Percentiles rank a stretch among this genome's conserved stretches.
phyloP scores from a whole-genome alignment of 1,284 basidiomycete genomes.

The Moesziomyces sp. region DNA sequence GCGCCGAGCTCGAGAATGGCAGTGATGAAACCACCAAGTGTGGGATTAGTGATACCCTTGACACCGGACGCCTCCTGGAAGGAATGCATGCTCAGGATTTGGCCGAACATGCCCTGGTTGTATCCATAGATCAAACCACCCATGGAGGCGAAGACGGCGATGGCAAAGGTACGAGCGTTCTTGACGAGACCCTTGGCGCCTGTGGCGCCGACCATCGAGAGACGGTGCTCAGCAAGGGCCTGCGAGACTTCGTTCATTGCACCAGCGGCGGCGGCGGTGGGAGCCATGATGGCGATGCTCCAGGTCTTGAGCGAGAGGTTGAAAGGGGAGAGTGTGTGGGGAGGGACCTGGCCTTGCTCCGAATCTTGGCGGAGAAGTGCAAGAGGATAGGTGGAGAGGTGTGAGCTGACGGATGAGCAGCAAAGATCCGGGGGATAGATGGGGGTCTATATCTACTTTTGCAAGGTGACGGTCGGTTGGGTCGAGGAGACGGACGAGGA shows the following conservation, averaged over 20 bases:
- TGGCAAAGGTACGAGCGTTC: constrained; percentile 51
- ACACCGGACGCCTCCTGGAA: constrained; percentile 77
- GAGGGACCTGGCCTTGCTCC: not conserved
- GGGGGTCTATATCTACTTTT: too few relatives aligned
- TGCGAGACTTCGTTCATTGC: constrained; percentile 18
- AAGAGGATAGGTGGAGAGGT: too few relatives aligned
- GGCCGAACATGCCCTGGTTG: constrained; percentile 73
- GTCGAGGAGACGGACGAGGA: too few relatives aligned
- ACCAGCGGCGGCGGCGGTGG: constrained; percentile 3
- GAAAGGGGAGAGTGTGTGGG: not conserved
- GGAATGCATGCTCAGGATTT: constrained; percentile 83
- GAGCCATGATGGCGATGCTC: constrained; percentile 11
- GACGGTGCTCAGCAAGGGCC: constrained; percentile 40
- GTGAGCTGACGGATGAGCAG: too few relatives aligned
- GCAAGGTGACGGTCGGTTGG: too few relatives aligned
- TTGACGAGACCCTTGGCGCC: constrained; percentile 52
- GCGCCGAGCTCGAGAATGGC: constrained; percentile 81
- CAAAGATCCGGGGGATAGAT: too few relatives aligned
- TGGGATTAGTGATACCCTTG: constrained; percentile 76
- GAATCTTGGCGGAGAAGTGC: too few relatives aligned
- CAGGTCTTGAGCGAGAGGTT: constrained; percentile 8
- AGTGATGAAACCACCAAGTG: constrained; percentile 77
- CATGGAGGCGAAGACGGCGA: constrained; percentile 73
- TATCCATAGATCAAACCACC: constrained; percentile 83
- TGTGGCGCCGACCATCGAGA: constrained; percentile 42